Conservation (phyloP, 306 rosid genomes). For the Pyrus pyrifolia region DNA sequence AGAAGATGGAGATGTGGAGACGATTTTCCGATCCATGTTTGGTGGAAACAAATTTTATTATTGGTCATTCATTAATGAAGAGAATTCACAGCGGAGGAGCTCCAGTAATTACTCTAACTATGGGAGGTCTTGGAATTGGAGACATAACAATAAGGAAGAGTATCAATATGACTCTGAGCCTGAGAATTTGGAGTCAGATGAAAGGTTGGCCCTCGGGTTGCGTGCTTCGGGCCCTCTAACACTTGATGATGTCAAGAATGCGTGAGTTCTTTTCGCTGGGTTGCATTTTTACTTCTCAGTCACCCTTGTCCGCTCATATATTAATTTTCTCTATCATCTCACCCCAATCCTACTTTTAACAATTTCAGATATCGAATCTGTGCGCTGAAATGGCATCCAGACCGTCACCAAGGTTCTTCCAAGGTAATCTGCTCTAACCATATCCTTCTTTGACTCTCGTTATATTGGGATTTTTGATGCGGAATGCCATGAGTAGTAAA, state of each 20-base stretch:
- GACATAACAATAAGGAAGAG: constrained; percentile 33
- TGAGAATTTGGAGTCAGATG: constrained; percentile 29
- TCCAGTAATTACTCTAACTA: constrained; percentile 36
- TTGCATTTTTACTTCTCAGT: background rate
- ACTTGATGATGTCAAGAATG: constrained; percentile 72
- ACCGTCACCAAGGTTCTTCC: constrained; percentile 83
- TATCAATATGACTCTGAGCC: constrained; percentile 37
- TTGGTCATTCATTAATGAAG: constrained; percentile 71
- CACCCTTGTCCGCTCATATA: background rate
- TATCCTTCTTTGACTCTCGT: background rate
- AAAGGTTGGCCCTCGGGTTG: constrained; percentile 79
- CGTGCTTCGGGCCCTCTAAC: constrained; percentile 64
- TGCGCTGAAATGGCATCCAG: constrained; percentile 93
- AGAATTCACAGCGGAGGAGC: constrained; percentile 55
- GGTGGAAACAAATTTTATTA: constrained; percentile 46
- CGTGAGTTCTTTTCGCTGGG: constrained; percentile 41
- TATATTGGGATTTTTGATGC: background rate
- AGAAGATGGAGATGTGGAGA: constrained; percentile 56
- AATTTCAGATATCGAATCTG: constrained; percentile 58
- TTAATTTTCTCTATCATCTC: background rate
- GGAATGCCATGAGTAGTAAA: background rate
- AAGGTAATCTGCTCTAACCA: constrained; percentile 39
- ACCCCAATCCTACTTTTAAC: background rate
- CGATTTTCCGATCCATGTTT: constrained; percentile 49
- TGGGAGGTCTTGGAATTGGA: constrained; percentile 34